phyloP scores from a whole-genome alignment of 352 stramenopile species.

The Globisporangium ultimum region DNA sequence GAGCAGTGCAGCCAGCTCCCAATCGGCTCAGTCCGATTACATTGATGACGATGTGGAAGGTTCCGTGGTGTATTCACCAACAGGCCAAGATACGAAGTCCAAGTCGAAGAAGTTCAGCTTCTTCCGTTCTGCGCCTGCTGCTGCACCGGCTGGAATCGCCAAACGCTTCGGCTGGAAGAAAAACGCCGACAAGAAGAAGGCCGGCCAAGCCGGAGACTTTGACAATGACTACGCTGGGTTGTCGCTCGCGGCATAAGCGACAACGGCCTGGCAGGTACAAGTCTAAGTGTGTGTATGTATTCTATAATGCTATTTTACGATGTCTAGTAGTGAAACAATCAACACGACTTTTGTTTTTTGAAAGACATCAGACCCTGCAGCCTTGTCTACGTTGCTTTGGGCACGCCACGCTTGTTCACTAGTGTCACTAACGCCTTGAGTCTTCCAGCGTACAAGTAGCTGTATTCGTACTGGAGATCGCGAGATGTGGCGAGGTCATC shows the following conservation, averaged over 20 bases:
- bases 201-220: not conserved
- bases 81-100: constrained; percentile 5
- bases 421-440: constrained; percentile 11
- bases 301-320: constrained; percentile 10
- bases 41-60: constrained; percentile 1
- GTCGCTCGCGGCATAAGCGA: constrained; percentile 6
- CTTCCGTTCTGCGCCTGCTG: constrained; percentile 3
- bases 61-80: constrained; percentile 19
- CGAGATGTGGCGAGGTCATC: not conserved
- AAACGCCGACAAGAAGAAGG: constrained; percentile 10
- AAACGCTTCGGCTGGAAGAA: constrained; percentile 24
- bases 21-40: constrained; percentile 2
- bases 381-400: not conserved
- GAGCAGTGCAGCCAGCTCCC: constrained; percentile 10
- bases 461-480: constrained; percentile 13
- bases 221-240: constrained; percentile 5
- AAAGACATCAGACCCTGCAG: too few relatives aligned
- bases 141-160: constrained; percentile 8
- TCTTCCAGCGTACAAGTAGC: constrained; percentile 10
- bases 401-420: not conserved
- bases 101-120: constrained; percentile 17
- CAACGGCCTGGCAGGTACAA: not conserved
- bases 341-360: not conserved
- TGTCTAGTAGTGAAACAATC: constrained; percentile 4
- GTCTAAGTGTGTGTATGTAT: constrained; percentile 8